These are phyloP conservation scores for Aspergillus avenaceus DNA, from an alignment of 495 filamentous ascomycete species.

Conservation along the genomic window DNA sequence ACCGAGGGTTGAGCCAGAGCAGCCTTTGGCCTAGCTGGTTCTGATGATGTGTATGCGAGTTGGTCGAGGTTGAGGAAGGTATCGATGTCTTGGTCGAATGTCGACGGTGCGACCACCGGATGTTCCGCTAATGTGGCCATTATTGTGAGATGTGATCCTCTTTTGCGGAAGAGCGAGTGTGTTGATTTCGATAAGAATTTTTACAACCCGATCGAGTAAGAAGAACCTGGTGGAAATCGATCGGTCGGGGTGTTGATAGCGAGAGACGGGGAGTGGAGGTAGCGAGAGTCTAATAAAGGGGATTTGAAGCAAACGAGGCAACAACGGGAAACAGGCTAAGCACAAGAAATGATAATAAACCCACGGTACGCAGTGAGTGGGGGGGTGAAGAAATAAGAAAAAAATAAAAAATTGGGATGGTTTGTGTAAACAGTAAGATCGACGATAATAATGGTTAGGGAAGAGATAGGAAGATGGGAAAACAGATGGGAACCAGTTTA, in stretches of 20 bases:
- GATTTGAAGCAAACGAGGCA: neutral
- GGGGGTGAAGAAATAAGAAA: neutral
- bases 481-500: neutral
- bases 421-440: neutral
- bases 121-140: conserved; percentile 45
- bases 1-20: conserved; percentile 35
- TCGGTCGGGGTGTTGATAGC: neutral
- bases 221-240: neutral
- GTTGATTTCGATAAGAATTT: neutral
- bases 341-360: neutral
- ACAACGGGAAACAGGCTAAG: neutral
- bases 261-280: neutral
- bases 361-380: neutral
- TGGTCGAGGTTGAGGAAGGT: conserved; percentile 50
- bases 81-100: conserved; percentile 47
- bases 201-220: neutral
- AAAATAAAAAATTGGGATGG: neutral
- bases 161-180: too few species aligned
- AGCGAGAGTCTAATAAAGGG: neutral
- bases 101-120: conserved; percentile 28
- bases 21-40: conserved; percentile 37
- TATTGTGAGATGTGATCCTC: conserved; percentile 6
- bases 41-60: conserved; percentile 39
- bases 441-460: neutral
- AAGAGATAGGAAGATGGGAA: neutral